Evolutionary conservation across 441 rosid species (phyloP), one percentile per base, ranked within the genome.

Genomic region (Gossypium trilobum): DNA sequence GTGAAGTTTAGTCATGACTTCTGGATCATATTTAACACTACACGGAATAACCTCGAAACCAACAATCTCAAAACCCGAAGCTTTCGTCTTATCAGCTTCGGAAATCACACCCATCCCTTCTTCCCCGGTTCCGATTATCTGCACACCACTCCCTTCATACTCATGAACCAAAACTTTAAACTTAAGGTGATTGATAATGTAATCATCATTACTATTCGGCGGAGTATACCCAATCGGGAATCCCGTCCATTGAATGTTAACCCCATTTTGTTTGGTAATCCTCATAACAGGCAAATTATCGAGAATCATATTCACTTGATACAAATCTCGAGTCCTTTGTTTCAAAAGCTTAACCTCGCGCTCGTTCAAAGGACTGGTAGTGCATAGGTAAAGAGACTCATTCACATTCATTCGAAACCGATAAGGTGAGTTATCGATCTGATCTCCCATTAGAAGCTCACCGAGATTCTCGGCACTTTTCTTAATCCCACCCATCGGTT

Each of bases 381-480:
- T 89, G 74, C 97, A 90, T 63, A 94, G 89, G 78, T 82, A 94
- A 61, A 90, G 78, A 14, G 94, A 84, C 85, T 94, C 99, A 10
- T 88, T 90, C 10, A 73, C 56, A 76, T 89, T 85, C 91, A 92
- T 92, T 39, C 76, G 83, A 79, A 94, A 94, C 82, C 87, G 81
- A 68, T 94, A 94, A 0, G 97, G 88, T 1, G 99, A 92, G 82
- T 88, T 92, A 77, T 90, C 97, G 27, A 92, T 90, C 84, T 87
- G 97, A 82, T 92, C 99, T 59, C 99, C 99, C 99, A 94, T 88
- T 29, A 94, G 97, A 70, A 92, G 95, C 79, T 94, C 97, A 20
- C 99, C 97, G 19, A 94, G 92, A 86, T 94, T 94, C 89, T 89
- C 96, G 0, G 97, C 97, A 66, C 98, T 95, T 39, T 86, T 89